A percentile compares a stretch with the other conserved stretches of the same genome.
Evolutionary conservation across 2,329 filamentous ascomycete genomes (phyloP).

Genomic region (Trichocomaceae sp.): DNA sequence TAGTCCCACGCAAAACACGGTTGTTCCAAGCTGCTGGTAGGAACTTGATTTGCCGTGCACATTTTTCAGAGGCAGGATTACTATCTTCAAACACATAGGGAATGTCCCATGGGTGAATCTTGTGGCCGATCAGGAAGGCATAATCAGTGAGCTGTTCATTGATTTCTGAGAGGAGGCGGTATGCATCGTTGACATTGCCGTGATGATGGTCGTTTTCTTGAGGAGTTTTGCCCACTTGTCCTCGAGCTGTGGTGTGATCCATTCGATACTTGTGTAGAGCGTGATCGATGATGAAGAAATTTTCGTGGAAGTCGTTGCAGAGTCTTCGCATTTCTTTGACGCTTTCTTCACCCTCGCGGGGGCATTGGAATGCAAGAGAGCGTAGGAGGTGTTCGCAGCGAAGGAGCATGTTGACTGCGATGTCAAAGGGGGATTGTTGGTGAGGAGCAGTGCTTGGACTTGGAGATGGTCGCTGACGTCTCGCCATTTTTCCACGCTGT

Average conservation of each 20-base stretch:
- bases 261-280: background rate
- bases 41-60: background rate
- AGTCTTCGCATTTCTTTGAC: background rate
- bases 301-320: constrained; percentile 3
- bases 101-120: constrained; percentile 4
- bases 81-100: background rate
- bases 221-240: background rate
- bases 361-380: background rate
- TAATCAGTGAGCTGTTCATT: constrained; percentile 6
- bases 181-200: background rate
- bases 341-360: background rate
- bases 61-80: background rate
- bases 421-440: background rate
- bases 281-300: constrained; percentile 3
- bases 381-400: constrained; percentile 4
- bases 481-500: background rate
- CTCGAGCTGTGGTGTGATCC: background rate
- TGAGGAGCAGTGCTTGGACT: too few relatives aligned
- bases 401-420: constrained; percentile 5
- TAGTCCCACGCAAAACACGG: background rate
- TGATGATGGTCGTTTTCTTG: background rate
- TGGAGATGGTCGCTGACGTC: background rate
- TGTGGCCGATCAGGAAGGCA: background rate
- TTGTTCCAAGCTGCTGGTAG: background rate
- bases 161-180: constrained; percentile 2